Conservation (phyloP, 1,139 yeast genomes). For the Sugiyamaella neomexicana region DNA sequence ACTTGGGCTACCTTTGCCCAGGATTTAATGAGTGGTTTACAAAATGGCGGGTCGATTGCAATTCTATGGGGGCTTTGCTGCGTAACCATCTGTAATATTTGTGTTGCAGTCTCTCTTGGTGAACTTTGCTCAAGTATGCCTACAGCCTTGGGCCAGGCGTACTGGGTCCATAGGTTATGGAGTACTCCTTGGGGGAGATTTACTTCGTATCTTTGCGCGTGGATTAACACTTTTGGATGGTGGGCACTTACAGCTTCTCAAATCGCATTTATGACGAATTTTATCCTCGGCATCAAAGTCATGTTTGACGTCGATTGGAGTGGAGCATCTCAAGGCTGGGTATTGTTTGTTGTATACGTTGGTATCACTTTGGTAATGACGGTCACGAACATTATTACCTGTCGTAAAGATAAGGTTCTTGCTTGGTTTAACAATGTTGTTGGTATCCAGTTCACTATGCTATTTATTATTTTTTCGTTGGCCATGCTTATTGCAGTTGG, state of each 20-base stretch:
- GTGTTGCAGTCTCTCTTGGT: conserved; percentile 33
- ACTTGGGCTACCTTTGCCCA: conserved; percentile 28
- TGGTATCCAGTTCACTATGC: conserved; percentile 27
- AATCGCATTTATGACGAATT: conserved; percentile 29
- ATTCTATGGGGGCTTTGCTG: conserved; percentile 31
- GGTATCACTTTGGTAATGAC: conserved; percentile 26
- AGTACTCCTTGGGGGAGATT: conserved; percentile 24
- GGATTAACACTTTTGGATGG: conserved; percentile 29
- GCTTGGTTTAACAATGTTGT: conserved; percentile 30
- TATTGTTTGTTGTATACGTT: conserved; percentile 22
- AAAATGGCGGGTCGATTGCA: conserved; percentile 32
- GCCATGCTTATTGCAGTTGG: conserved; percentile 28
- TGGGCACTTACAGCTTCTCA: conserved; percentile 28
- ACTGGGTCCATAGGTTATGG: conserved; percentile 24
- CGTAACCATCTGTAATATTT: conserved; percentile 29
- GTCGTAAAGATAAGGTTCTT: conserved; percentile 24
- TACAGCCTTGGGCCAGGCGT: conserved; percentile 26
- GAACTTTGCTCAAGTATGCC: conserved; percentile 31
- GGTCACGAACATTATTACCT: conserved; percentile 26
- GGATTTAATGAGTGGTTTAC: conserved; percentile 29
- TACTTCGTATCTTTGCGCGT: conserved; percentile 26
- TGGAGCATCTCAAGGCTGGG: conserved; percentile 24
- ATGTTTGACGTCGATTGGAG: conserved; percentile 23
- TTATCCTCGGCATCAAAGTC: conserved; percentile 24
- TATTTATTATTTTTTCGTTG: conserved; percentile 28